Percentiles rank a stretch among this genome's conserved stretches.
Evolutionary conservation across 495 filamentous ascomycete species (phyloP).

Genomic region (Neurospora terricola): DNA sequence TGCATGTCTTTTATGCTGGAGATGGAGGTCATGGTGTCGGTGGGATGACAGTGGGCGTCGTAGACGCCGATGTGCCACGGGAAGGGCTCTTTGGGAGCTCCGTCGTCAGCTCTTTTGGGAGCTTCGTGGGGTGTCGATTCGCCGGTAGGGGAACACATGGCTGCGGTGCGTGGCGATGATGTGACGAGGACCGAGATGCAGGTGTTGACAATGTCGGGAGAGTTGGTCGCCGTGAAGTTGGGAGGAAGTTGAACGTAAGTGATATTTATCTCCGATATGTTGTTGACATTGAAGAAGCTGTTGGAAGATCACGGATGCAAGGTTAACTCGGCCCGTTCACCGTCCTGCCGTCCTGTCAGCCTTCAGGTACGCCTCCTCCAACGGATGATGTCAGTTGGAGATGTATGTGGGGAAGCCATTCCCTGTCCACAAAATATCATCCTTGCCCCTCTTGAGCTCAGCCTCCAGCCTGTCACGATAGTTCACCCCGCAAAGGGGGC

Average conservation of each 20-base stretch:
- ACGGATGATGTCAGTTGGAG: background rate
- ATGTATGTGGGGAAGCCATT: background rate
- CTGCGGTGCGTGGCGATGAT: background rate
- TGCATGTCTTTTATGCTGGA: conserved; percentile 64
- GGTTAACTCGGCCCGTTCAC: background rate
- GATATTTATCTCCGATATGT: background rate
- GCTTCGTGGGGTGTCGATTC: background rate
- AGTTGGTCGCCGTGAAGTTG: background rate
- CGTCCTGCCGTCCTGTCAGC: background rate
- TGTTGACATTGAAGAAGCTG: background rate
- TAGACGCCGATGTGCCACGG: conserved; percentile 81
- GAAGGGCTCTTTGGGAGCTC: conserved; percentile 29
- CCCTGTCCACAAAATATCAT: background rate
- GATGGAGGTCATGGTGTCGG: conserved; percentile 77
- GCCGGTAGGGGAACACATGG: conserved; percentile 11
- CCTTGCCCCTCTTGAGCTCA: background rate
- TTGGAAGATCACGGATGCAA: background rate
- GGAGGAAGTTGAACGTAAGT: background rate
- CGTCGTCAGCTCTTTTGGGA: background rate
- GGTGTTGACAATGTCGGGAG: background rate
- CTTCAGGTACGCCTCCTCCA: background rate
- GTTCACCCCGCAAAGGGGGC: background rate
- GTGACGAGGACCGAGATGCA: background rate
- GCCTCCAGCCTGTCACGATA: background rate
- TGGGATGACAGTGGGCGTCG: conserved; percentile 98